Base-by-base conservation (phyloP, 2,329 filamentous ascomycete species). In the Neospermospora avenae region DNA sequence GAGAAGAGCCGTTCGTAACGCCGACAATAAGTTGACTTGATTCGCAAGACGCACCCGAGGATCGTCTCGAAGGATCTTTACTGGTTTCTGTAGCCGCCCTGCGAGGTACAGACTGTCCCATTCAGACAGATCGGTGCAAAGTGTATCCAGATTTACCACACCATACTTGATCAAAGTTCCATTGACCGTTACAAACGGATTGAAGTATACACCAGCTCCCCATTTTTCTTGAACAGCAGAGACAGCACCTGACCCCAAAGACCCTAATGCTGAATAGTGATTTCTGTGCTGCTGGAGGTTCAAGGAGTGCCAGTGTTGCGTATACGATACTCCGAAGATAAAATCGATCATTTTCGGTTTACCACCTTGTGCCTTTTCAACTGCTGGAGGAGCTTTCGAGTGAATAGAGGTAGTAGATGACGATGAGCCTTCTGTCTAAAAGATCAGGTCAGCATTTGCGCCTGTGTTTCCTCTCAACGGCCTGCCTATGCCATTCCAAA, bases 61-160 rank as follows among this genome's bases (percentile, higher is more conserved):
- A 70, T 99, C 91, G 73, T 99, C 95, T 54, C 93, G 88, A 18
- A 99, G 83, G 67, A 99, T 98, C 78, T 99, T 98, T 75, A 96
- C 95, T 1, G 95, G 95, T 74, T 99, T 99, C 65, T 99, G 95
- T 55, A 99, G 81, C 35, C 95, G 89, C 3, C 95, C 95, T 5
- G 96, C 95, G n/a, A 99, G 84, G 74, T 99, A 99, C 25, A 99
- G 80, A 0, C 91, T 96, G 64, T 96, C 87, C 95, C 95, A 99
- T 60, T 92, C 86, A 31, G 86, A 89, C 24, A 99, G 82, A 73
- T 99, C 95, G 44, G 81, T 83, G 69, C 91, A 93, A 16, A 99
- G 80, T 2, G 93, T 97, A 71, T 96, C 87, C 66, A 98, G 83
- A 70, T 96, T 96, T 45, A 97, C 96, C 22, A 99, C 95, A 20